Percentiles rank a stretch among this genome's conserved stretches.
Conservation (phyloP, 768 basidiomycete species). For the Infundibulicybe gibba region DNA sequence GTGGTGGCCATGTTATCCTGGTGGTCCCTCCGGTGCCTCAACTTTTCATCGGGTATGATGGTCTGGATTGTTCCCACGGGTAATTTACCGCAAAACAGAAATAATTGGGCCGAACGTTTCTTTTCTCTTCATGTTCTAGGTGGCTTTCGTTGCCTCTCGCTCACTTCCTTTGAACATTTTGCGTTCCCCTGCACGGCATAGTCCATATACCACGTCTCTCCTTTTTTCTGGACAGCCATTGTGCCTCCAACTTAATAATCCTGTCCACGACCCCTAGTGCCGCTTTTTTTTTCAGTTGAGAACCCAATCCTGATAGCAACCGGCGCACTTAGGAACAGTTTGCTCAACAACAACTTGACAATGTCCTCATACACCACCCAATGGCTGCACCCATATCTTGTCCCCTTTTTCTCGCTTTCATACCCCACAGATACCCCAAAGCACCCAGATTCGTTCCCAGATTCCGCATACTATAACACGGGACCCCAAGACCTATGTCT, state of each 20-base stretch:
- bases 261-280: too few relatives aligned
- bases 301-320: too few relatives aligned
- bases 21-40: slow-evolving; percentile 7
- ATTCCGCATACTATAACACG: slow-evolving; percentile 65
- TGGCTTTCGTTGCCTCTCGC: slow-evolving; percentile 3
- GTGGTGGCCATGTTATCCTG: slow-evolving; percentile 42
- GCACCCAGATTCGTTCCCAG: slow-evolving; percentile 67
- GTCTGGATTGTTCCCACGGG: slow-evolving; percentile 12
- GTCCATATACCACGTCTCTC: too few relatives aligned
- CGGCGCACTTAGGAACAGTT: too few relatives aligned
- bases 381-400: slow-evolving; percentile 49
- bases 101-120: slow-evolving; percentile 5
- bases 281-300: too few relatives aligned
- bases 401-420: slow-evolving; percentile 73
- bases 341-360: too few relatives aligned
- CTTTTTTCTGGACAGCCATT: too few relatives aligned
- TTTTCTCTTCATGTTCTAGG: neutral
- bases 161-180: neutral
- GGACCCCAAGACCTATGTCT: slow-evolving; percentile 80
- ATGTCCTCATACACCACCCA: slow-evolving; percentile 12
- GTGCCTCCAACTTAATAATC: too few relatives aligned
- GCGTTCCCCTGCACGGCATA: too few relatives aligned
- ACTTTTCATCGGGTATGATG: slow-evolving; percentile 7
- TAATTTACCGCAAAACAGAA: neutral
- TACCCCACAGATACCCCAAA: slow-evolving; percentile 57